Evolutionary conservation across 2,329 filamentous ascomycete genomes (phyloP).

Genomic region (Cercospora sp.): DNA sequence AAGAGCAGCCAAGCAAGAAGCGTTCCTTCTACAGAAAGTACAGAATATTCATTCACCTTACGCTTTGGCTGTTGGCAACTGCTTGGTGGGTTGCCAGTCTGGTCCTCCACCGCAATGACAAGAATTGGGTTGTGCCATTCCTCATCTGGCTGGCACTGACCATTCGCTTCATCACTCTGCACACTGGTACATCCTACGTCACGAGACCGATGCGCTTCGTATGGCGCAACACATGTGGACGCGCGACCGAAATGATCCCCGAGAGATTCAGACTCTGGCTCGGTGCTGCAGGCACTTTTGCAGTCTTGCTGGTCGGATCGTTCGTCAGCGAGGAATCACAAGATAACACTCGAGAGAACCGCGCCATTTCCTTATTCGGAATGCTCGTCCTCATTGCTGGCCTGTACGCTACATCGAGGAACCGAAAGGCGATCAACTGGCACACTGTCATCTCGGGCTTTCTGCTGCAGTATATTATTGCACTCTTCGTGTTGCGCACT

Average conservation of each 20-base stretch:
- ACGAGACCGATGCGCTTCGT: slow-evolving; percentile 65
- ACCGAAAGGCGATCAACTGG: slow-evolving; percentile 58
- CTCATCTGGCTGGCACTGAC: slow-evolving; percentile 75
- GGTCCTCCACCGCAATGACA: slow-evolving; percentile 68
- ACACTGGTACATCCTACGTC: slow-evolving; percentile 67
- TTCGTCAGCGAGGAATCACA: slow-evolving; percentile 70
- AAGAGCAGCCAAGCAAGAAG: slow-evolving; percentile 27
- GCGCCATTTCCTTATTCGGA: slow-evolving; percentile 78
- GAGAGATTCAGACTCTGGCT: slow-evolving; percentile 63
- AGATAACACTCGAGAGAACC: slow-evolving; percentile 78
- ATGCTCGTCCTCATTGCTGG: slow-evolving; percentile 67
- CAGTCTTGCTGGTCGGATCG: slow-evolving; percentile 73
- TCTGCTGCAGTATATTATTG: slow-evolving; percentile 83
- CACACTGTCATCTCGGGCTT: slow-evolving; percentile 76
- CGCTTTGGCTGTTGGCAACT: slow-evolving; percentile 32
- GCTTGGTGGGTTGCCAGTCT: slow-evolving; percentile 78
- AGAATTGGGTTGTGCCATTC: slow-evolving; percentile 83
- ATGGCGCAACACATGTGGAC: slow-evolving; percentile 67
- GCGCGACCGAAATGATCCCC: slow-evolving; percentile 64
- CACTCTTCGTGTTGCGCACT: slow-evolving; percentile 83
- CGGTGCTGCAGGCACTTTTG: slow-evolving; percentile 65
- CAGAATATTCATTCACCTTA: slow-evolving; percentile 46
- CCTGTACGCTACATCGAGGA: slow-evolving; percentile 71
- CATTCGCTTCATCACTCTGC: slow-evolving; percentile 72
- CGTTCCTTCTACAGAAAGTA: slow-evolving; percentile 49